Evolutionary conservation across 768 basidiomycete species (phyloP), one percentile per base, ranked within the genome.

Genomic region (Mrakia gelida): DNA sequence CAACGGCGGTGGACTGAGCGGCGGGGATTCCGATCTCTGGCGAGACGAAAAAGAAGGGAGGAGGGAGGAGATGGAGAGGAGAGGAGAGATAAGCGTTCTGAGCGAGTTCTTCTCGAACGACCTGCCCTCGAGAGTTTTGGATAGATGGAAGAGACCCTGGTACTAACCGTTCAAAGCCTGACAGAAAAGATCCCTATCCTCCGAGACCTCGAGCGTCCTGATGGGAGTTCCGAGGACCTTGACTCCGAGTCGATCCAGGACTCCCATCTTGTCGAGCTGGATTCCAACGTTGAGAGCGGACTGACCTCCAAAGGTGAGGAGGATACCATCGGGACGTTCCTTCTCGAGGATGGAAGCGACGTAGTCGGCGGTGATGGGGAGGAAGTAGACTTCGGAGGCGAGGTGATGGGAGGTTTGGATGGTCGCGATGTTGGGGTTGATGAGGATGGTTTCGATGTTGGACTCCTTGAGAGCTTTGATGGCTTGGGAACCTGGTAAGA

Each of bases 321-420:
- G 87, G 81, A 99, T 92, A 79, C 97, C 97, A 83, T 98, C 97
- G 0, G 97, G 97, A 13, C 95, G 89, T 86, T 98, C 97, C 86
- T 96, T 97, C 87, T 99, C 97, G 84, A 98, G 87, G 38, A 99
- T 94, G 83, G 98, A 98, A 80, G 97, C 96, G 80, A 99, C 97
- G 85, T 98, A 98, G 85, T 98, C 97, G 73, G 93, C 86, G 0
- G 97, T 98, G 82, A 99, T 90, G 68, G 97, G 97, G 52, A 99
- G 86, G 86, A 98, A 99, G 86, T 98, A 99, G 81, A 98, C 94
- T 84, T 98, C 93, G 1, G 92, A 92, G 41, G 97, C 97, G 80
- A 99, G 88, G 84, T 98, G 91, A 84, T 99, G 97, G 11, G 95
- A 98, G 1, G 97, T 98, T 86, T 99, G 97, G 92, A 96, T 98